Percentiles rank a stretch among this genome's conserved stretches.
phyloP scores from a whole-genome alignment of 768 basidiomycete genomes.

The Leccinum fibrillosum region DNA sequence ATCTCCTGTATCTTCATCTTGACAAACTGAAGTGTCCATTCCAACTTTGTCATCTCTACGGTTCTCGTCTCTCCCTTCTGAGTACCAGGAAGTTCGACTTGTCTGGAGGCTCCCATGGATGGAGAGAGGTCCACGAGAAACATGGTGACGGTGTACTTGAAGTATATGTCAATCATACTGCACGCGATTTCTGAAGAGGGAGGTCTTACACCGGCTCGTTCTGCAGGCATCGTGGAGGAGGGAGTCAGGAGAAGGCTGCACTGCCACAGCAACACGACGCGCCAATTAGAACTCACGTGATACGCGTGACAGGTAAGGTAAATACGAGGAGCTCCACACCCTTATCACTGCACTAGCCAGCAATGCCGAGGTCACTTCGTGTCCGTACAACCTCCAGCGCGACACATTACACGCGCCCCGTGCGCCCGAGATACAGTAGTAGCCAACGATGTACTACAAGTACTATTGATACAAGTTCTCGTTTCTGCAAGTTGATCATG shows the following conservation, averaged over 20 bases:
- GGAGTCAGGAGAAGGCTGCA: conserved; percentile 7
- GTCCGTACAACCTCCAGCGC: too few species aligned
- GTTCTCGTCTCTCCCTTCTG: conserved; percentile 48
- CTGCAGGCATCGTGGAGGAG: conserved; percentile 58
- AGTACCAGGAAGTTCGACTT: conserved; percentile 53
- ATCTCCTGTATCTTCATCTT: conserved; percentile 91
- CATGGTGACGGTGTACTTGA: conserved; percentile 80
- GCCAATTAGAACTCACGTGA: conserved; percentile 33
- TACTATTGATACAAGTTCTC: conserved; percentile 7
- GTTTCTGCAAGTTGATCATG: conserved; percentile 26
- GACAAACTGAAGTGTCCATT: conserved; percentile 81
- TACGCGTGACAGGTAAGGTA: conserved; percentile 16
- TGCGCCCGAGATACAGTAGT: too few species aligned
- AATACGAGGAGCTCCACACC: too few species aligned
- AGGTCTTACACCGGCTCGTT: conserved; percentile 70
- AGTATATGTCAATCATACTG: conserved; percentile 1
- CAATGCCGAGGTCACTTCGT: too few species aligned
- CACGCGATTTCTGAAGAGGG: neutral
- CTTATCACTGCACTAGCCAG: too few species aligned
- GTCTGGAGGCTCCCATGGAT: conserved; percentile 71
- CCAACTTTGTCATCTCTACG: conserved; percentile 70
- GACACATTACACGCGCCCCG: too few species aligned
- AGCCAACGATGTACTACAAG: too few species aligned
- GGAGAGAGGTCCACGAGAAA: conserved; percentile 87
- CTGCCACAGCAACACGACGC: conserved; percentile 23